A percentile compares a stretch with the other conserved stretches of the same genome.
Conservation (phyloP, 176 grass and related monocot genomes). For the Zoysia japonica region DNA sequence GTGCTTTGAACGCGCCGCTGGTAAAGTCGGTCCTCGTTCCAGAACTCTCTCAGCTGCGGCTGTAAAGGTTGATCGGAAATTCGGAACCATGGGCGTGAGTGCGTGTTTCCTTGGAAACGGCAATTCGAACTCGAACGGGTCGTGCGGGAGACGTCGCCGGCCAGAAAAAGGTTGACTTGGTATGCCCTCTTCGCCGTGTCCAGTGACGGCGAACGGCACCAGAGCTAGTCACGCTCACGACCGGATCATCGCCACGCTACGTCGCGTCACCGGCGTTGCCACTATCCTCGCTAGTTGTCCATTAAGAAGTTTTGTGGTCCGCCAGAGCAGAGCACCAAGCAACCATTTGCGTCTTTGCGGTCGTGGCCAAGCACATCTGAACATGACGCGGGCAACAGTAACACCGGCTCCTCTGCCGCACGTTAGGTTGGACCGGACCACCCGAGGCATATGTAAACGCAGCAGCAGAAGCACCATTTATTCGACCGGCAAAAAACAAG, state of each 20-base stretch:
- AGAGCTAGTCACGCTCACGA: constrained; percentile 25
- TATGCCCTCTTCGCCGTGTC: too few relatives aligned
- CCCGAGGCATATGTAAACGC: neutral
- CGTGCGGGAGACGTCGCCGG: constrained; percentile 9
- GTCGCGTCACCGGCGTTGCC: constrained; percentile 22
- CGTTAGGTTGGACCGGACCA: constrained; percentile 34
- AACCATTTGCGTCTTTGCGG: neutral
- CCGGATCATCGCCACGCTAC: constrained; percentile 42
- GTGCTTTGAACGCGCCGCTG: neutral
- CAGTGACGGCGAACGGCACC: neutral
- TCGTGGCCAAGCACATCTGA: neutral
- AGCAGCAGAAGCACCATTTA: constrained; percentile 25
- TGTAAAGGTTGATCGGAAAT: constrained; percentile 13
- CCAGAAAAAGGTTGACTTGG: constrained; percentile 11
- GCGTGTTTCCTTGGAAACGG: constrained; percentile 12
- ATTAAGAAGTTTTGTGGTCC: too few relatives aligned
- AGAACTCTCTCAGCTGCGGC: neutral
- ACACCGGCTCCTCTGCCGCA: neutral
- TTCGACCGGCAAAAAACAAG: constrained; percentile 19
- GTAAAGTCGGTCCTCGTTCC: neutral
- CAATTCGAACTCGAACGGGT: neutral
- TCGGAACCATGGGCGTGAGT: neutral
- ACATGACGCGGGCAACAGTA: constrained; percentile 3
- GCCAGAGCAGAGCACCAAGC: constrained; percentile 22
- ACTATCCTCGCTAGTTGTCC: neutral